Conservation (phyloP, 148 eudicot genomes). For the Cornus suecica region DNA sequence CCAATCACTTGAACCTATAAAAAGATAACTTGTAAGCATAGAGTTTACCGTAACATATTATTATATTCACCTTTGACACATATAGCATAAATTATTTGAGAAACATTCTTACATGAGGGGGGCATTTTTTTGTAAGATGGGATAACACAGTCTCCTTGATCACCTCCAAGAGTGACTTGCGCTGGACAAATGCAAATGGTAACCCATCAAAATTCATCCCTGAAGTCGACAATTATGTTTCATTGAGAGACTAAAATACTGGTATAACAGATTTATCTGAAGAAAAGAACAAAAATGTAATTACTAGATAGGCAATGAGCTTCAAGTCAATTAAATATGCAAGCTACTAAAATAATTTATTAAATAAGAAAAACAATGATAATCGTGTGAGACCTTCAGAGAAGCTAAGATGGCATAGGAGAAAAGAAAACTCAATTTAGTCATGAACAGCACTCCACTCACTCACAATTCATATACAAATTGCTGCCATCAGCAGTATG, state of each 20-base stretch:
- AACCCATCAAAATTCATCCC: not conserved
- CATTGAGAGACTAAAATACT: not conserved
- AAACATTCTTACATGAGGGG: constrained; percentile 77
- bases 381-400: not conserved
- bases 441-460: not conserved
- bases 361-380: not conserved
- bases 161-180: constrained; percentile 85
- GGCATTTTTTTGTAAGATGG: constrained; percentile 95
- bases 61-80: constrained; percentile 9
- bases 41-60: not conserved
- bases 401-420: not conserved
- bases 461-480: not conserved
- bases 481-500: not conserved
- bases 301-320: not conserved
- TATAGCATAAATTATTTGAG: constrained; percentile 1
- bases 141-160: constrained; percentile 93
- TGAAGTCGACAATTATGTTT: not conserved
- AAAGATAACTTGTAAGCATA: not conserved
- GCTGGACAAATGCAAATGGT: constrained; percentile 41
- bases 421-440: not conserved
- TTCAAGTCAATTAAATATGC: not conserved
- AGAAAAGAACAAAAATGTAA: not conserved
- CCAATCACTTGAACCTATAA: constrained; percentile 90
- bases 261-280: not conserved
- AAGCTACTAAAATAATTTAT: too few relatives aligned